These are phyloP conservation scores for Calonectria crousiana DNA, from an alignment of 2,329 filamentous ascomycete species.

Conservation along the genomic window DNA sequence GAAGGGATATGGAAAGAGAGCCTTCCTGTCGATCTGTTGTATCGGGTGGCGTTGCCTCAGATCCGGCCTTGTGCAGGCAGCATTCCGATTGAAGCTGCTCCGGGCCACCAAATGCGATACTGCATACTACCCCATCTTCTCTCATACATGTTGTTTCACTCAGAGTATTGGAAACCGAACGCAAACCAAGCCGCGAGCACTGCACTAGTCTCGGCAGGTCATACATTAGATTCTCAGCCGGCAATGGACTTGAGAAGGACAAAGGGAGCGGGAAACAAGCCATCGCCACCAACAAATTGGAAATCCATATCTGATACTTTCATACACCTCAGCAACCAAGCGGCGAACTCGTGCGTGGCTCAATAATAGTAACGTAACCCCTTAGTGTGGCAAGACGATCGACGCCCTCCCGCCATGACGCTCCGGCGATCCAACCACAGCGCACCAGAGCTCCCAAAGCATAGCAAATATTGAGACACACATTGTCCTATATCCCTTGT, in stretches of 20 bases:
- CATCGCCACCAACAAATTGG: not conserved
- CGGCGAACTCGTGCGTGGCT: slow-evolving; percentile 3
- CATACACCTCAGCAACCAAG: not conserved
- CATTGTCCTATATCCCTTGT: not conserved
- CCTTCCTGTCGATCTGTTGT: slow-evolving; percentile 30
- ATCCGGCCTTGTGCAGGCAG: slow-evolving; percentile 23
- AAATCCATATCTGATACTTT: slow-evolving; percentile 1
- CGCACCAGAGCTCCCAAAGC: not conserved
- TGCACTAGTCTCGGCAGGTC: not conserved
- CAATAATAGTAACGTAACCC: slow-evolving; percentile 4
- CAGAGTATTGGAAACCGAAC: not conserved
- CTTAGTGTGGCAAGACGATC: slow-evolving; percentile 11
- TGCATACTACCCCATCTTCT: slow-evolving; percentile 20
- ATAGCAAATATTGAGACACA: slow-evolving; percentile 5
- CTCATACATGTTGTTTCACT: not conserved
- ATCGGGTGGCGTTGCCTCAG: slow-evolving; percentile 32
- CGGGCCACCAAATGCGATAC: slow-evolving; percentile 17
- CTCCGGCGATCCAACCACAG: slow-evolving; percentile 14
- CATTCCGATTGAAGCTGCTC: slow-evolving; percentile 21
- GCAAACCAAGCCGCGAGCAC: not conserved
- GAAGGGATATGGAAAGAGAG: slow-evolving; percentile 23
- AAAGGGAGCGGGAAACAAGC: not conserved
- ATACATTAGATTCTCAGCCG: not conserved
- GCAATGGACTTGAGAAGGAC: not conserved
- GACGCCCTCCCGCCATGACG: slow-evolving; percentile 14